Evolutionary conservation across 2,329 filamentous ascomycete species (phyloP).

Genomic region (Grosmannia clavigera): DNA sequence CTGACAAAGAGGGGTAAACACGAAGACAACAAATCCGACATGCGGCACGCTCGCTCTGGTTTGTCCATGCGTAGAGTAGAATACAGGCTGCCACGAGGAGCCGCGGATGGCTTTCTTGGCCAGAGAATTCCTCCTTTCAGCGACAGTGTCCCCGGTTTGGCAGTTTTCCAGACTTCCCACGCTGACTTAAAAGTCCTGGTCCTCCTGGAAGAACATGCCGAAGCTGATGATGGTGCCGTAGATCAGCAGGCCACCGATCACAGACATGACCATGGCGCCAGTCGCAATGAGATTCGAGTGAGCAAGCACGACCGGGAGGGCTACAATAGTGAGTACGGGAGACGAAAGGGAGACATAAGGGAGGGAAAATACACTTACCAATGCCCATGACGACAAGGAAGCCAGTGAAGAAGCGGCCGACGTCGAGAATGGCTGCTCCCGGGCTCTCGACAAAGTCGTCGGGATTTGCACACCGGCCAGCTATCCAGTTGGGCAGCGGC

Average conservation of each 20-base stretch:
- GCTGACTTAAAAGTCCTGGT: constrained; percentile 68
- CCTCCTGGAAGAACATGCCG: constrained; percentile 95
- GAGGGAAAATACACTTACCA: constrained; percentile 45
- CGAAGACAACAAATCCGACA: neutral
- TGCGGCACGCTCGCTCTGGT: neutral
- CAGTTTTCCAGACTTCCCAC: neutral
- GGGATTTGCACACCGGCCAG: constrained; percentile 71
- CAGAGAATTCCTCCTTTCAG: no score
- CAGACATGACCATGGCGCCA: constrained; percentile 89
- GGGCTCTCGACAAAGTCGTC: constrained; percentile 90
- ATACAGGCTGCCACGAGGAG: no score
- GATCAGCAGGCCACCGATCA: constrained; percentile 83
- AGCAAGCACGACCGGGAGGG: constrained; percentile 75
- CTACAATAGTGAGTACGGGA: constrained; percentile 30
- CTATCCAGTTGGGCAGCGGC: constrained; percentile 94
- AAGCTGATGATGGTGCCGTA: constrained; percentile 98
- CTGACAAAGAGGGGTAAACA: neutral
- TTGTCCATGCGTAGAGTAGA: no score
- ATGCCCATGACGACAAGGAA: constrained; percentile 97
- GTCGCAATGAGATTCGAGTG: constrained; percentile 73
- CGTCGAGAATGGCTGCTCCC: constrained; percentile 75
- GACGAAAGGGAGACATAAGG: constrained; percentile 4
- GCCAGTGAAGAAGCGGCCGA: constrained; percentile 86
- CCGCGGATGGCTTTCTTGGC: no score
- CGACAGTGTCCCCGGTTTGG: no score